Conservation (phyloP, 2,329 filamentous ascomycete genomes). For the Ceratocystis variospora region DNA sequence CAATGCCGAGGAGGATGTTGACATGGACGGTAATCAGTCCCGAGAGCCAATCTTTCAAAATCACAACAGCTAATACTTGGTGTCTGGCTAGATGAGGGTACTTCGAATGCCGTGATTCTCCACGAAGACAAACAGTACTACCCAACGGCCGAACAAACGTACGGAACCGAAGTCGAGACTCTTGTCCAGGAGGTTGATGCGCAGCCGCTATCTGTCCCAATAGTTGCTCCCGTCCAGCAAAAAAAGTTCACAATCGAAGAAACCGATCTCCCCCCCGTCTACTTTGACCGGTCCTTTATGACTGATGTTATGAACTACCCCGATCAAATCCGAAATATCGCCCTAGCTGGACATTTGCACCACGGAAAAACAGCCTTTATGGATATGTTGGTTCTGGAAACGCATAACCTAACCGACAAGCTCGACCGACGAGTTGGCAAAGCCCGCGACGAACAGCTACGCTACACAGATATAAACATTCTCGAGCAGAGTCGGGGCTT, state of each 20-base stretch:
- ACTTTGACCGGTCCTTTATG: constrained; percentile 84
- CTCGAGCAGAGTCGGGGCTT: constrained; percentile 80
- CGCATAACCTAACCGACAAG: constrained; percentile 70
- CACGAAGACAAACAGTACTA: constrained; percentile 99
- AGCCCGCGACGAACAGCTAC: constrained; percentile 73
- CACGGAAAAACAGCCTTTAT: constrained; percentile 97
- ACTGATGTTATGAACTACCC: constrained; percentile 92
- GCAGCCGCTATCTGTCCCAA: constrained; percentile 80
- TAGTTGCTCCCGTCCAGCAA: constrained; percentile 80
- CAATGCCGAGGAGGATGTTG: constrained; percentile 75
- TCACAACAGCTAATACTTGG: constrained; percentile 1
- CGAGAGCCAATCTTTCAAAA: neutral
- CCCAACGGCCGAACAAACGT: constrained; percentile 91
- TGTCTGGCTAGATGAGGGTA: constrained; percentile 44
- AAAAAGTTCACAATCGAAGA: constrained; percentile 96
- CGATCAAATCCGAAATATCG: constrained; percentile 85
- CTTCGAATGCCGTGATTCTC: constrained; percentile 91
- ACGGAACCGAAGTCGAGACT: constrained; percentile 87
- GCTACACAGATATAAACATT: constrained; percentile 87
- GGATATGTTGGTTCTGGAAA: constrained; percentile 96
- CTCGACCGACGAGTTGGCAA: constrained; percentile 69
- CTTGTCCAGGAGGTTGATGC: constrained; percentile 95
- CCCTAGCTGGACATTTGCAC: constrained; percentile 81
- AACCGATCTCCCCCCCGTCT: constrained; percentile 73
- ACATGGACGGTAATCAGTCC: constrained; percentile 56